Conservation (phyloP, 306 rosid species). For the Quercus variabilis region DNA sequence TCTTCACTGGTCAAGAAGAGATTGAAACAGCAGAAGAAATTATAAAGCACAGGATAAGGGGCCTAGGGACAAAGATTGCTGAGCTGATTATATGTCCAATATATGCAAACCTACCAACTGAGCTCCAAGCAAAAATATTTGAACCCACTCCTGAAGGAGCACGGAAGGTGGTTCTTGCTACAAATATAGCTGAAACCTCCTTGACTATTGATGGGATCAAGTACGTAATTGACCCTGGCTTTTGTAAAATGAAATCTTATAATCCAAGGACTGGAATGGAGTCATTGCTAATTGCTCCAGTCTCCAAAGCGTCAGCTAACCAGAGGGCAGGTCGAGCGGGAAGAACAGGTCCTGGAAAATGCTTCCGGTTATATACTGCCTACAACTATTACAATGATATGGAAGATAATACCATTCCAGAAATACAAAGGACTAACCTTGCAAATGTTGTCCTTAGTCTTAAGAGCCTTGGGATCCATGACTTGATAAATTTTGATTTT, state of each 20-base stretch:
- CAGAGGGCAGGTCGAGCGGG: constrained; percentile 97
- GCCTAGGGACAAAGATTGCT: constrained; percentile 89
- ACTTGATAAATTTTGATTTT: constrained; percentile 76
- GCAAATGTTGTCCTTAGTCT: constrained; percentile 84
- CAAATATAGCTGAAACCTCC: constrained; percentile 96
- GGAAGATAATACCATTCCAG: constrained; percentile 89
- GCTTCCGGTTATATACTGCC: constrained; percentile 83
- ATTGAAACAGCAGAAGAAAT: constrained; percentile 98
- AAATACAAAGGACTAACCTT: constrained; percentile 88
- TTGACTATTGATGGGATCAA: constrained; percentile 95
- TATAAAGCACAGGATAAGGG: constrained; percentile 78
- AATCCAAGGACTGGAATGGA: constrained; percentile 98
- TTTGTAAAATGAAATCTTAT: constrained; percentile 69
- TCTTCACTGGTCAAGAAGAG: constrained; percentile 96
- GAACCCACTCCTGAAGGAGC: constrained; percentile 99
- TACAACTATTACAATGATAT: constrained; percentile 69
- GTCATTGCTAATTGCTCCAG: constrained; percentile 74
- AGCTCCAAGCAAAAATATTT: constrained; percentile 89
- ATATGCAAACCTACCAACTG: constrained; percentile 94
- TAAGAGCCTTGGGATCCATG: constrained; percentile 90
- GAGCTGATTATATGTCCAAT: constrained; percentile 94
- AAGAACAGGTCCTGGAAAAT: constrained; percentile 96
- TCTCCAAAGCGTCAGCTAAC: constrained; percentile 94
- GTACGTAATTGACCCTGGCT: constrained; percentile 96
- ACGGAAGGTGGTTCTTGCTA: constrained; percentile 90